These are phyloP conservation scores for Mucor irregularis DNA, from an alignment of 371 early-diverging fungal genomes.

Conservation along the genomic window DNA sequence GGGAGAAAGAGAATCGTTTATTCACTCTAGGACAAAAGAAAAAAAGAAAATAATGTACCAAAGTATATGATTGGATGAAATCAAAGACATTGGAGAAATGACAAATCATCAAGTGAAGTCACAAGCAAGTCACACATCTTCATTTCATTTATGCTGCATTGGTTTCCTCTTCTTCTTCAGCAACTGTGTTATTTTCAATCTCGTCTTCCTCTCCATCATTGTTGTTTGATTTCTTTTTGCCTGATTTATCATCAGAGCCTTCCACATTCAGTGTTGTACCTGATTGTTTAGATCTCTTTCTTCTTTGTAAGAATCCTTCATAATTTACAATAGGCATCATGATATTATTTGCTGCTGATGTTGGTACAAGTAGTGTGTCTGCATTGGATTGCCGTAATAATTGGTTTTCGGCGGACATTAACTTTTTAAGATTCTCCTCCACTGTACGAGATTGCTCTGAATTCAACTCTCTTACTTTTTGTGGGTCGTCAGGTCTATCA, in stretches of 20 bases:
- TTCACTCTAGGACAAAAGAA: too few species aligned
- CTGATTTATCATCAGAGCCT: constrained; percentile 15
- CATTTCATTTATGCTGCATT: too few species aligned
- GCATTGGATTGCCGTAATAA: constrained; percentile 34
- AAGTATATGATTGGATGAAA: too few species aligned
- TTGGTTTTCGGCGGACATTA: constrained; percentile 60
- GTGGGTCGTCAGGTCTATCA: constrained; percentile 59
- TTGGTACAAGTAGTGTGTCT: not conserved
- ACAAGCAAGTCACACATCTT: too few species aligned
- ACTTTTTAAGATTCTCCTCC: constrained; percentile 59
- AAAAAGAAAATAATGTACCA: too few species aligned
- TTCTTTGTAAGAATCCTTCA: constrained; percentile 48
- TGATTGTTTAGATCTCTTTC: constrained; percentile 37
- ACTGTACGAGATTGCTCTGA: constrained; percentile 66
- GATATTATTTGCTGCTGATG: constrained; percentile 1
- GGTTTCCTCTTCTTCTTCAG: not conserved
- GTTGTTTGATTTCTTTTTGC: constrained; percentile 1
- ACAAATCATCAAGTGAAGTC: too few species aligned
- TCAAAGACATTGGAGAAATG: too few species aligned
- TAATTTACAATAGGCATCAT: constrained; percentile 59
- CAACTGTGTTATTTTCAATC: not conserved
- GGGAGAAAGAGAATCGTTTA: too few species aligned
- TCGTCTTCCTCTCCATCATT: not conserved
- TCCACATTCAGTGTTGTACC: constrained; percentile 26
- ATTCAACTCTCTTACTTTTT: constrained; percentile 59